Evolutionary conservation across 2,329 filamentous ascomycete species (phyloP).

Genomic region (Sporothrix dimorphospora): DNA sequence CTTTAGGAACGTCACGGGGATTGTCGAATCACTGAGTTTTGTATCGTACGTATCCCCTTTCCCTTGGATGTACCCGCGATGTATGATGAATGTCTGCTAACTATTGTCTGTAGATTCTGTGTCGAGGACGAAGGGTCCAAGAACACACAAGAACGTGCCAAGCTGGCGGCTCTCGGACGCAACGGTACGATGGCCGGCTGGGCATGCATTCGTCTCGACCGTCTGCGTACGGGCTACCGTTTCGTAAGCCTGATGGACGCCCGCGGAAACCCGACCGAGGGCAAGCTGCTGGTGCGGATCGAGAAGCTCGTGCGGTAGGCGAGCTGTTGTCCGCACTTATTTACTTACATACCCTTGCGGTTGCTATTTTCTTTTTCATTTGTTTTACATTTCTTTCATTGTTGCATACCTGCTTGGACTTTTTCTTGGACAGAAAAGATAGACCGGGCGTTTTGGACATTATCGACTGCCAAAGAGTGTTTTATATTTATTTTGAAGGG

Average conservation of each 20-base stretch:
- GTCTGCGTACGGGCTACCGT: conserved; percentile 58
- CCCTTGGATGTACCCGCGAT: background rate
- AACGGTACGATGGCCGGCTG: conserved; percentile 49
- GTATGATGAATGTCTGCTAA: conserved; percentile 20
- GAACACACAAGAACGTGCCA: conserved; percentile 41
- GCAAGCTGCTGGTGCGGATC: conserved; percentile 57
- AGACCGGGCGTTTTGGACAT: background rate
- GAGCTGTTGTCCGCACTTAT: background rate
- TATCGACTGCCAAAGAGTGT: background rate
- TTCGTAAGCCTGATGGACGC: conserved; percentile 55
- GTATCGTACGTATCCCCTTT: conserved; percentile 60
- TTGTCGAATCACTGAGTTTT: conserved; percentile 73
- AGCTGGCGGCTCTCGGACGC: conserved; percentile 28
- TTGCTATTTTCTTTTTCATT: background rate
- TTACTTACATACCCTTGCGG: background rate
- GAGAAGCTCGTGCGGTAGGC: conserved; percentile 48
- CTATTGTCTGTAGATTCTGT: conserved; percentile 50
- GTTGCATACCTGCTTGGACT: background rate
- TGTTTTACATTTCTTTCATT: background rate
- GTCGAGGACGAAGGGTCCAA: conserved; percentile 54
- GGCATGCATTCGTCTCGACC: conserved; percentile 64
- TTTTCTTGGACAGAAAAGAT: background rate
- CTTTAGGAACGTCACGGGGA: conserved; percentile 60
- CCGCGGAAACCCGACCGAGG: conserved; percentile 49
- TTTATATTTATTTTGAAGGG: background rate